Evolutionary conservation across 1,284 basidiomycete species (phyloP), one percentile per base, ranked within the genome.

Genomic region (Trametes pubescens): DNA sequence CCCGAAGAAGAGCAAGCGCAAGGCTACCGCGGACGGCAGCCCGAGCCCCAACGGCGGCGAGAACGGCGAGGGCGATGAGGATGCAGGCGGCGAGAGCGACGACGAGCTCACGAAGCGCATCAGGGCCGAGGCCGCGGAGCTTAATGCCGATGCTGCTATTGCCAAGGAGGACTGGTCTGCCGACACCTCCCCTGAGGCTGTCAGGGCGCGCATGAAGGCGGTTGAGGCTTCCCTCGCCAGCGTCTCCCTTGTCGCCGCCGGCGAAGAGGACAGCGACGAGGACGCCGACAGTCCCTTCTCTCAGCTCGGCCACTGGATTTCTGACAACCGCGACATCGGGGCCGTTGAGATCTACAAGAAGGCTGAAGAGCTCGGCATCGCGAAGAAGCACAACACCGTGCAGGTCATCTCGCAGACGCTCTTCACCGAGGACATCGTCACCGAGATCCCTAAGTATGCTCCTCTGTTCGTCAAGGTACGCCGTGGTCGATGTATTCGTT

Each of bases 351-450:
- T 73, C 9, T 73, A 70, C 65, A 73, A 94, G 79, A 95, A 96
- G 81, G 93, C 93, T 4, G 93, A 97, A 75, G 96, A 98, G 65
- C 77, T 96, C 43, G 94, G 93, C 37, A 93, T 99, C 69, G 94
- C 94, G 74, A 96, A 95, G 84, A 99, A 99, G 81, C 95, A 99
- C 85, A 97, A 94, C 85, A 86, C 92, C 0, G 82, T 98, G 35
- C 86, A 94, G 66, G 90, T 96, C 59, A 82, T 99, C 55, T 91
- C 91, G 34, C 92, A 97, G 75, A 86, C 88, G n/a, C 82, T 99
- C 52, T 98, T 99, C 80, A 92, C 91, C 32, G 86, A 87, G 58
- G 82, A 94, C 51, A 87, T 95, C 18, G 79, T 91, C 22, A 74
- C 82, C 44, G 94, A 99, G 79, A 85, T 99, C 54, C 78, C 82